Evolutionary conservation across 1,284 basidiomycete genomes (phyloP).

Genomic region (Puccinia coronata): DNA sequence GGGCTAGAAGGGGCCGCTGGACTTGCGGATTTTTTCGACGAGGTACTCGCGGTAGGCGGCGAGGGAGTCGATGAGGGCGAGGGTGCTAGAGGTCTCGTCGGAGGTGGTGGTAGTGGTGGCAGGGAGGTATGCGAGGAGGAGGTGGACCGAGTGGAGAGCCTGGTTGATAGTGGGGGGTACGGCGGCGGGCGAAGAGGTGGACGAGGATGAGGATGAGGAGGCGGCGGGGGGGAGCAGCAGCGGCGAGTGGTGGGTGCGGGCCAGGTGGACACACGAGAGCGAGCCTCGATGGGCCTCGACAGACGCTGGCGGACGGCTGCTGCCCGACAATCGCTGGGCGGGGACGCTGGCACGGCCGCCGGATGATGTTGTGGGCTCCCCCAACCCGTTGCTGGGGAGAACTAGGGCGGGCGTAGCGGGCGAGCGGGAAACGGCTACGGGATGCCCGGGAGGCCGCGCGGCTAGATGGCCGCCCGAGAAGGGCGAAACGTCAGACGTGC

Average conservation of each 20-base stretch:
- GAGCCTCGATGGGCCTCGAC: background rate
- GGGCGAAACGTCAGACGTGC: too few relatives aligned
- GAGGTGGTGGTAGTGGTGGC: background rate
- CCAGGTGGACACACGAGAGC: background rate
- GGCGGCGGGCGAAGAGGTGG: background rate
- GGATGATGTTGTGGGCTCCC: too few relatives aligned
- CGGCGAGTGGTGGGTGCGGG: background rate
- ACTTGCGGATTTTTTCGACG: background rate
- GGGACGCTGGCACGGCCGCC: too few relatives aligned
- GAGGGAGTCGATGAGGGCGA: background rate
- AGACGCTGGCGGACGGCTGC: too few relatives aligned
- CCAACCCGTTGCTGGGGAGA: too few relatives aligned
- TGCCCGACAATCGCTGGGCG: too few relatives aligned
- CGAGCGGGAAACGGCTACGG: too few relatives aligned
- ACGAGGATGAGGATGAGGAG: too few relatives aligned
- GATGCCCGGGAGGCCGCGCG: too few relatives aligned
- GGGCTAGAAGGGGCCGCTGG: too few relatives aligned
- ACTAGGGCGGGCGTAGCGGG: too few relatives aligned
- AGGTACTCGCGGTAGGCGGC: background rate
- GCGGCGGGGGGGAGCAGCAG: background rate
- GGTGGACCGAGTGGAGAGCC: background rate
- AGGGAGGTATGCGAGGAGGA: background rate
- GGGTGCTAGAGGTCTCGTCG: background rate
- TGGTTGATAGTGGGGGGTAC: background rate
- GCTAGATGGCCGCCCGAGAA: too few relatives aligned